Conservation (phyloP, 805 yeast genomes). For the Wickerhamomyces queroliae region DNA sequence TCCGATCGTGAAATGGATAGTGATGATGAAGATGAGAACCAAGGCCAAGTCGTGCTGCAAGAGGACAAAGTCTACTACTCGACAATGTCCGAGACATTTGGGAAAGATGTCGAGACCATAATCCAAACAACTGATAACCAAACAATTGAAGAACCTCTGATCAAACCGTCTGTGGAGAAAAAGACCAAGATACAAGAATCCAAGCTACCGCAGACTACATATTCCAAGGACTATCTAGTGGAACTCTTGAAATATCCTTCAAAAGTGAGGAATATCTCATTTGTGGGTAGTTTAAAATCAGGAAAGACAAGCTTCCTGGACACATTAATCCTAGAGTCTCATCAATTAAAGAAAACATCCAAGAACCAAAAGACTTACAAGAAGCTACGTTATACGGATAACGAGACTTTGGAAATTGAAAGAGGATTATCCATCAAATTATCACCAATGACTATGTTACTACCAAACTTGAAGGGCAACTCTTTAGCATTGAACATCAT, state of each 20-base stretch:
- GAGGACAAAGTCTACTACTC: slow-evolving; percentile 42
- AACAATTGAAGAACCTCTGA: slow-evolving; percentile 55
- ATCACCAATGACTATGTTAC: slow-evolving; percentile 54
- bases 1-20: slow-evolving; percentile 21
- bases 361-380: slow-evolving; percentile 59
- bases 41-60: slow-evolving; percentile 29
- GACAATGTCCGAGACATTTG: slow-evolving; percentile 41
- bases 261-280: slow-evolving; percentile 64
- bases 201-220: slow-evolving; percentile 52
- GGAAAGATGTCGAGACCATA: slow-evolving; percentile 59
- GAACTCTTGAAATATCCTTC: slow-evolving; percentile 47
- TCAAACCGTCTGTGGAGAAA: slow-evolving; percentile 42
- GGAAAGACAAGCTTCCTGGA: slow-evolving; percentile 86
- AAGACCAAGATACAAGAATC: slow-evolving; percentile 43
- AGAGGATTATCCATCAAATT: slow-evolving; percentile 66
- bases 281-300: slow-evolving; percentile 76
- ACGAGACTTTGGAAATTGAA: slow-evolving; percentile 58
- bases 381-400: slow-evolving; percentile 75
- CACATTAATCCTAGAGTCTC: slow-evolving; percentile 60
- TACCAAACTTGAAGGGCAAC: slow-evolving; percentile 45
- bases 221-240: slow-evolving; percentile 57
- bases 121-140: slow-evolving; percentile 49
- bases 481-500: slow-evolving; percentile 58
- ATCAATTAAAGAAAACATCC: slow-evolving; percentile 36
- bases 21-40: slow-evolving; percentile 9